Evolutionary conservation across 495 filamentous ascomycete genomes (phyloP), one percentile per base, ranked within the genome.

Genomic region (Aspergillus bertholletiae): DNA sequence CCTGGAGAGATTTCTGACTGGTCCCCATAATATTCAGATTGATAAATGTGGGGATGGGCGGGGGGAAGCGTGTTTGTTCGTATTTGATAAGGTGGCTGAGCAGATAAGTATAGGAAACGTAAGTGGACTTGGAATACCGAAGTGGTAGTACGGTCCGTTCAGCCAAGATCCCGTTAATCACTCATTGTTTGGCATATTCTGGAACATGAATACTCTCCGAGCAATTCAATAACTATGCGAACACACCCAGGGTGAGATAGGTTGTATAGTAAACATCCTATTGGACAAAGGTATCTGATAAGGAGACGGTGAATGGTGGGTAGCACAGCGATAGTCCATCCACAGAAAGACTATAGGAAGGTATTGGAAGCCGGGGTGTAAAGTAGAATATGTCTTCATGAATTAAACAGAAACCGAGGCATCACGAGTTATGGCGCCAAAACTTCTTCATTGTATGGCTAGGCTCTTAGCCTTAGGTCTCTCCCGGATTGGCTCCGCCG

Each of bases 381-480:
- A n/a, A 18, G 2, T 20, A 13, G 5, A 18, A 5, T 40, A 20
- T 40, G 15, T 17, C 7, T 43, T 7, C 3, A 6, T 8, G 39
- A 12, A 5, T 15, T 37, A 5, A 43, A 0, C 18, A 22, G 17
- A 43, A 9, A 21, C n/a, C 7, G 39, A 22, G 17, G 22, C 1
- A 8, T 1, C 39, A 43, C 2, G 15, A 1, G 6, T 22, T 3
- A 43, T 22, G 39, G 39, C 39, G 3, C 39, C 39, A 11, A 51
- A 11, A 17, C 23, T 51, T 30, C 34, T 18, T 7, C 21, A 30
- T 5, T 27, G 20, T 22, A 6, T 43, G 20, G 43, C 37, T 17
- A 24, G 28, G 15, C 53, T 59, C 7, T 28, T 57, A 28, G 49
- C 53, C 26, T 45, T 60, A 5, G 39, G 51, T 12, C 43, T 61